phyloP scores from a whole-genome alignment of 2,329 filamentous ascomycete species.

The Ciborinia camelliae region DNA sequence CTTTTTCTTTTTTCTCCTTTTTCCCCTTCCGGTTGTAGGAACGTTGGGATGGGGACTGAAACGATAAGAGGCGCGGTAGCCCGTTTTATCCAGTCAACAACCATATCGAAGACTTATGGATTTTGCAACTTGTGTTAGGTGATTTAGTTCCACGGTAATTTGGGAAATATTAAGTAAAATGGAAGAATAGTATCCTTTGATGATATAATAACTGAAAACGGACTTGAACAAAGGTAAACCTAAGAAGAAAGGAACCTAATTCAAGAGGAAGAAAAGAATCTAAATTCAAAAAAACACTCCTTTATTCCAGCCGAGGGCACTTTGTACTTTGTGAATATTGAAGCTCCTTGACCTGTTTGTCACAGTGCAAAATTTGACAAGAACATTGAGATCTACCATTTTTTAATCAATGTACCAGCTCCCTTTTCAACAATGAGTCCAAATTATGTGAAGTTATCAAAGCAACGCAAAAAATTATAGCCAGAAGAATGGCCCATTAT shows the following conservation, averaged over 20 bases:
- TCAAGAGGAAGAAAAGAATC: neutral
- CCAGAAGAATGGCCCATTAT: neutral
- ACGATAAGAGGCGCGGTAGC: neutral
- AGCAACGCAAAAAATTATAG: neutral
- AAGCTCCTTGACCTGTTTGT: neutral
- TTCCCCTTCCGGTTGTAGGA: neutral
- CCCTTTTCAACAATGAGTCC: neutral
- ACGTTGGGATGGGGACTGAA: neutral
- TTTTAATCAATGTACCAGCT: neutral
- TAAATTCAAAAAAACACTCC: neutral
- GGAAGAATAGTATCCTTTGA: slow-evolving; percentile 12
- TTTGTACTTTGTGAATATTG: neutral
- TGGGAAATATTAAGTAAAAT: neutral
- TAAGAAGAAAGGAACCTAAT: neutral
- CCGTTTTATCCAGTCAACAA: neutral
- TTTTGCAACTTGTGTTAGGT: neutral
- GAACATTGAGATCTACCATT: neutral
- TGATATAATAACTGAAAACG: slow-evolving; percentile 7
- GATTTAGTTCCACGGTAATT: neutral
- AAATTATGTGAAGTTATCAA: neutral
- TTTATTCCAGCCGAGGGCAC: neutral
- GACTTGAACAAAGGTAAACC: slow-evolving; percentile 7
- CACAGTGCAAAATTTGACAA: too few species aligned
- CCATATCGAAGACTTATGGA: slow-evolving; percentile 1
- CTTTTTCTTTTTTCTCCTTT: too few species aligned